Evolutionary conservation across 2,329 filamentous ascomycete species (phyloP).

Genomic region (Penicillium sp.): DNA sequence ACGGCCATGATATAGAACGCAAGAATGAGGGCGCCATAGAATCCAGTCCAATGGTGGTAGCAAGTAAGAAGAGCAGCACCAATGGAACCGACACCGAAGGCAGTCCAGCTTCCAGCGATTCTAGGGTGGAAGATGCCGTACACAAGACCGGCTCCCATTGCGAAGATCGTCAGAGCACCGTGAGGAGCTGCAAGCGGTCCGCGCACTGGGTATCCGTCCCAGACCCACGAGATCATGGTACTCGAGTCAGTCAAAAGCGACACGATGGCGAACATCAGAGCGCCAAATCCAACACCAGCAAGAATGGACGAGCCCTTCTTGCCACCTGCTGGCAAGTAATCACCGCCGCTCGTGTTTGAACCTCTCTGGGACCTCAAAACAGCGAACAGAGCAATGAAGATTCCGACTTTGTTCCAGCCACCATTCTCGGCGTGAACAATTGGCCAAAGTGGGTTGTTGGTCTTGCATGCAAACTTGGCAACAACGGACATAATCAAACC

Average conservation of each 20-base stretch:
- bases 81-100: conserved; percentile 73
- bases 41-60: conserved; percentile 82
- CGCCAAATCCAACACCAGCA: conserved; percentile 75
- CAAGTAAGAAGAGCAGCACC: conserved; percentile 77
- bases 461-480: conserved; percentile 88
- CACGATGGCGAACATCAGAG: conserved; percentile 84
- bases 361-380: conserved; percentile 72
- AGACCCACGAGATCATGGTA: conserved; percentile 98
- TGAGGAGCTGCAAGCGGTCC: conserved; percentile 89
- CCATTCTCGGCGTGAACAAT: conserved; percentile 87
- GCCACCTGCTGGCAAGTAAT: conserved; percentile 53
- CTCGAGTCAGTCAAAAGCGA: conserved; percentile 94
- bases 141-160: conserved; percentile 80
- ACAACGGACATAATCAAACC: conserved; percentile 83
- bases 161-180: conserved; percentile 78
- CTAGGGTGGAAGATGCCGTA: conserved; percentile 72
- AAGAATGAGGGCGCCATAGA: conserved; percentile 74
- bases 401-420: conserved; percentile 84
- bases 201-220: conserved; percentile 90
- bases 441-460: conserved; percentile 97
- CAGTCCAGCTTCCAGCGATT: conserved; percentile 73
- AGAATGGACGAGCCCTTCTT: conserved; percentile 67
- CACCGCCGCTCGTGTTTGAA: conserved; percentile 53
- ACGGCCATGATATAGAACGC: conserved; percentile 80
- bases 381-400: conserved; percentile 73